These are phyloP conservation scores for Megacollybia platyphylla DNA, from an alignment of 1,284 basidiomycete species.

Conservation along the genomic window DNA sequence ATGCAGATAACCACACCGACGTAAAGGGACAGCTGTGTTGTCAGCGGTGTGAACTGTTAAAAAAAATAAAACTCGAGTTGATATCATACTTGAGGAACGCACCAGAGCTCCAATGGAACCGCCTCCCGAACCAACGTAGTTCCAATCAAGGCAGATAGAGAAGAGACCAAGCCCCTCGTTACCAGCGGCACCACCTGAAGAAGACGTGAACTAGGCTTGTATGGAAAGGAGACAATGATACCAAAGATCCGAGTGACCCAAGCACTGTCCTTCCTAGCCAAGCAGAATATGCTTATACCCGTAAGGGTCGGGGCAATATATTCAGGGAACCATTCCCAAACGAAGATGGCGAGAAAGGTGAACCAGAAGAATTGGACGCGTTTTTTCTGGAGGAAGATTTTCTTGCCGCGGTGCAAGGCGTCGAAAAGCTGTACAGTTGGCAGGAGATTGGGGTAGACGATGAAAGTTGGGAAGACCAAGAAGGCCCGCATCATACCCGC, in stretches of 20 bases:
- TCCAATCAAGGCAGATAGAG: conserved; percentile 44
- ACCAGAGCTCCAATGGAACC: conserved; percentile 6
- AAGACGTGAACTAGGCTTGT: too few species aligned
- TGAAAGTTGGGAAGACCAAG: conserved; percentile 9
- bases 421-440: conserved; percentile 11
- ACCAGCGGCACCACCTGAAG: conserved; percentile 20
- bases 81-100: background rate
- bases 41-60: conserved; percentile 24
- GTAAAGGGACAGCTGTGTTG: conserved; percentile 26
- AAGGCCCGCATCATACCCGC: conserved; percentile 6
- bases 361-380: conserved; percentile 26
- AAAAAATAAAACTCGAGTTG: background rate
- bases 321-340: conserved; percentile 34
- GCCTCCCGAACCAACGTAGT: conserved; percentile 31
- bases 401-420: conserved; percentile 4
- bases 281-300: conserved; percentile 43
- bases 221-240: background rate
- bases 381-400: conserved; percentile 13
- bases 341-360: conserved; percentile 25
- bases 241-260: conserved; percentile 46
- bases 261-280: conserved; percentile 34
- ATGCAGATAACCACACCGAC: conserved; percentile 25
- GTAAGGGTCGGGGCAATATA: conserved; percentile 19
- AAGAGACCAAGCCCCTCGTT: conserved; percentile 38
- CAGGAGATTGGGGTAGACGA: conserved; percentile 14